These are phyloP conservation scores for Postia placenta DNA, from an alignment of 768 basidiomycete genomes.

Conservation along the genomic window DNA sequence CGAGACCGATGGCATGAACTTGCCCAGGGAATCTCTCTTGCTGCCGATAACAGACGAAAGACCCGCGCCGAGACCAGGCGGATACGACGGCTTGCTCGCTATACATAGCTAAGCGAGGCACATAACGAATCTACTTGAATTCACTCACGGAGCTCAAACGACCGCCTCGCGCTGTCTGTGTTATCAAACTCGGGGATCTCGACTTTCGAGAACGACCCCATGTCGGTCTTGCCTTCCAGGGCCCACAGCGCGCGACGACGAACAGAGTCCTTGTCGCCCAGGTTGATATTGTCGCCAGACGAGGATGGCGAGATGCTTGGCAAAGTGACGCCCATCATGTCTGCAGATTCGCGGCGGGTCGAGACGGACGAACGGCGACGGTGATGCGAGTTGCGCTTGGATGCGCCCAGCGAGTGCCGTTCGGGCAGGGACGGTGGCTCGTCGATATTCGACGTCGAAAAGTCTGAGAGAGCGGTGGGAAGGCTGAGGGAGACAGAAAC, in stretches of 20 bases:
- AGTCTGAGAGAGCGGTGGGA: slow-evolving; percentile 19
- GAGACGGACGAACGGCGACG: slow-evolving; percentile 83
- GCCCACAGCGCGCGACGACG: slow-evolving; percentile 81
- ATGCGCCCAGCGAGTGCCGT: slow-evolving; percentile 17
- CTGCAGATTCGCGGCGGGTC: slow-evolving; percentile 84
- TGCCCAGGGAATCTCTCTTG: slow-evolving; percentile 80
- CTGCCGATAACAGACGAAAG: slow-evolving; percentile 36
- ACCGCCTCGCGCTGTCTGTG: slow-evolving; percentile 45
- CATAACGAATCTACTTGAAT: slow-evolving; percentile 2
- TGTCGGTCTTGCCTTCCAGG: slow-evolving; percentile 77
- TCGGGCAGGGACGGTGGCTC: slow-evolving; percentile 30
- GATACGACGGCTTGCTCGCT: slow-evolving; percentile 61
- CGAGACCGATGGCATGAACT: slow-evolving; percentile 51
- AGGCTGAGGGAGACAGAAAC: slow-evolving; percentile 33
- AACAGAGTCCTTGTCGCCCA: slow-evolving; percentile 72
- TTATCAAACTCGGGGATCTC: slow-evolving; percentile 77
- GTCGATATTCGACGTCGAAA: slow-evolving; percentile 33
- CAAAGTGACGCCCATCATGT: slow-evolving; percentile 79
- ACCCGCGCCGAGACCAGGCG: slow-evolving; percentile 40
- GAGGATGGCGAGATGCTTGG: slow-evolving; percentile 53
- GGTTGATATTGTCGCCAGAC: slow-evolving; percentile 61
- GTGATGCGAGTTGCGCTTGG: slow-evolving; percentile 77
- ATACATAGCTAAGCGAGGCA: slow-evolving; percentile 34
- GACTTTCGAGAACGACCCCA: slow-evolving; percentile 60
- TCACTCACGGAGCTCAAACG: slow-evolving; percentile 66